Conservation (phyloP, 2,329 filamentous ascomycete species). For the Dactylellina cionopaga region DNA sequence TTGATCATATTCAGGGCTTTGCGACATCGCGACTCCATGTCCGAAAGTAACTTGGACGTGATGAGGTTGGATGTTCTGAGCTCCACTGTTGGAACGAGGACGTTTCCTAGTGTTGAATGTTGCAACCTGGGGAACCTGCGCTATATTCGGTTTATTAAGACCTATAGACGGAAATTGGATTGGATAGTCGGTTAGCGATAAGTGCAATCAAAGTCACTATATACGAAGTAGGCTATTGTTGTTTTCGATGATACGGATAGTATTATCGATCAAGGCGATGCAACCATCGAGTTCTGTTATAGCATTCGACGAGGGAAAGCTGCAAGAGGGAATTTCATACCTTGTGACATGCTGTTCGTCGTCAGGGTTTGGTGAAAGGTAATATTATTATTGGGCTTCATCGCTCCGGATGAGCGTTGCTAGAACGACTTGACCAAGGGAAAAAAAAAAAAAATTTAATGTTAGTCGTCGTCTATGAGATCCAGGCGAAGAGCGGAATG, state of each 20-base stretch:
- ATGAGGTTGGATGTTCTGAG: conserved; percentile 37
- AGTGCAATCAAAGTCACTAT: not conserved
- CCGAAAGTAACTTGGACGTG: conserved; percentile 33
- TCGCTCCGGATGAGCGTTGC: conserved; percentile 41
- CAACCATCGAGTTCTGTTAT: not conserved
- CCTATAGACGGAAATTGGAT: conserved; percentile 21
- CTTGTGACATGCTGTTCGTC: conserved; percentile 46
- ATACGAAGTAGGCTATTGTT: no score
- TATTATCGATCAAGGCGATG: no score
- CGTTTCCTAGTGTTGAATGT: conserved; percentile 40
- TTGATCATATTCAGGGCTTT: conserved; percentile 49
- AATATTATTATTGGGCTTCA: conserved; percentile 41
- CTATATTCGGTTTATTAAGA: conserved; percentile 31
- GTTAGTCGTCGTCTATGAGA: conserved; percentile 8
- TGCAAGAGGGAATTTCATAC: conserved; percentile 17
- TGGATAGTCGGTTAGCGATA: not conserved
- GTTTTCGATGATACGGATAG: no score
- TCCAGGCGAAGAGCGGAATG: conserved; percentile 1
- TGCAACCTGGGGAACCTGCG: conserved; percentile 29
- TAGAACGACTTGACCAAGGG: conserved; percentile 31
- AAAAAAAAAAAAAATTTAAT: no score
- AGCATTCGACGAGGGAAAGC: not conserved
- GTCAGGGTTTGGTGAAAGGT: conserved; percentile 49
- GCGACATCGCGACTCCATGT: conserved; percentile 37
- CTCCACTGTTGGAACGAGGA: conserved; percentile 22